Evolutionary conservation across 257 asterid genomes (phyloP), one percentile per base, ranked within the genome.

Genomic region (Solanum chaucha): DNA sequence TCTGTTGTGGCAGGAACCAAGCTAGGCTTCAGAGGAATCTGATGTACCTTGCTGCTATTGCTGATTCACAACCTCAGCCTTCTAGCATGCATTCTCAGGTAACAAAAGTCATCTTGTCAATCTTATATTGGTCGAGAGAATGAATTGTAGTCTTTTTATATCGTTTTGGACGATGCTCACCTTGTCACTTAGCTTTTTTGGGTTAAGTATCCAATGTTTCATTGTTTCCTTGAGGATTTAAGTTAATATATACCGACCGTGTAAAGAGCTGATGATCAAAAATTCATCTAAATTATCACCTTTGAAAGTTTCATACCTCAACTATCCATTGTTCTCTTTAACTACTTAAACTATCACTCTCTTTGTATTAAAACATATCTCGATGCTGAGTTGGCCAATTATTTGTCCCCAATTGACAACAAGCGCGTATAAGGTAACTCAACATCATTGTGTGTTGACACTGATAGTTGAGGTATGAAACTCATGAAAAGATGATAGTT

Each of bases 31-130:
- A 97, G 89, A 88, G 98, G 58, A 97, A 97, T 90, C 91, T 97
- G 88, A 97, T 97, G 99, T 97, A 95, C 88, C 98, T 97, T 10
- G 99, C 99, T 35, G 98, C 99, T 6, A 97, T 97, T 41, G 99
- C 99, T 40, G 99, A 97, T 92, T 94, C 98, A 26, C 99, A 95
- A 71, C 99, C 99, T 87, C 99, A 95, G 82, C 98, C 95, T 32
- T 95, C 98, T 6, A 89, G 87, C 90, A 91, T 97, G 95, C 98
- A 94, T 89, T 94, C 98, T 88, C 99, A 94, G 98, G 99, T 95
- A 89, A 19, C 55, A 41, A 8, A 17, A 44, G 10, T 12, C 40
- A 13, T 44, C 20, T 48, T 17, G 4, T 17, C 65, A 8, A 10
- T 44, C 64, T 10, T 46, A 26, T 30, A 17, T 81, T 26, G 28